Evolutionary conservation across 1,284 basidiomycete genomes (phyloP).

Genomic region (Coriolopsis trogii): DNA sequence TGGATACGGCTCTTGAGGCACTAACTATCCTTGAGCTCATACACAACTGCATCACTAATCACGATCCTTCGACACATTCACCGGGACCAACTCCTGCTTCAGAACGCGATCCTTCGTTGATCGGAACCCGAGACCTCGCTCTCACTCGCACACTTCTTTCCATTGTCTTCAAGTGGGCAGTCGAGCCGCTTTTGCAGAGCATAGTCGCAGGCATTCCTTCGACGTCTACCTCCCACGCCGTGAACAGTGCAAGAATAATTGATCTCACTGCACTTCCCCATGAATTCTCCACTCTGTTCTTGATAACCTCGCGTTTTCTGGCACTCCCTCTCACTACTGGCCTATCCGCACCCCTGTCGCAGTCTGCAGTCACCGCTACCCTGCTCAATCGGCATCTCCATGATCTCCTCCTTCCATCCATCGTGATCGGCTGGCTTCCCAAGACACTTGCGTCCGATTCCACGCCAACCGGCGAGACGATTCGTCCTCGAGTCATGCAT

Average conservation of each 20-base stretch:
- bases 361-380: conserved; percentile 62
- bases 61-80: not conserved
- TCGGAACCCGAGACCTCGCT: conserved; percentile 69
- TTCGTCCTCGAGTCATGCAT: conserved; percentile 54
- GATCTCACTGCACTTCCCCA: conserved; percentile 46
- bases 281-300: conserved; percentile 47
- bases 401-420: conserved; percentile 59
- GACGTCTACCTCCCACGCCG: conserved; percentile 19
- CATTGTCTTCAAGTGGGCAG: conserved; percentile 71
- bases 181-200: conserved; percentile 52
- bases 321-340: conserved; percentile 54
- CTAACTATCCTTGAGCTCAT: conserved; percentile 54
- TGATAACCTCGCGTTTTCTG: conserved; percentile 46
- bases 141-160: conserved; percentile 65
- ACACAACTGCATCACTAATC: conserved; percentile 46
- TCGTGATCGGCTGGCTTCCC: conserved; percentile 73
- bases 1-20: conserved; percentile 59
- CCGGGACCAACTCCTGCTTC: not conserved
- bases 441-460: conserved; percentile 48
- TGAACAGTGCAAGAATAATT: conserved; percentile 39
- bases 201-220: conserved; percentile 47
- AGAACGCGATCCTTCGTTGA: conserved; percentile 2
- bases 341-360: conserved; percentile 45
- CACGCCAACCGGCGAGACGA: conserved; percentile 36
- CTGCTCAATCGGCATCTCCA: conserved; percentile 59